A percentile compares a stretch with the other conserved stretches of the same genome.
Evolutionary conservation across 1,139 yeast species (phyloP).

Genomic region (Yamadazyma sp.): DNA sequence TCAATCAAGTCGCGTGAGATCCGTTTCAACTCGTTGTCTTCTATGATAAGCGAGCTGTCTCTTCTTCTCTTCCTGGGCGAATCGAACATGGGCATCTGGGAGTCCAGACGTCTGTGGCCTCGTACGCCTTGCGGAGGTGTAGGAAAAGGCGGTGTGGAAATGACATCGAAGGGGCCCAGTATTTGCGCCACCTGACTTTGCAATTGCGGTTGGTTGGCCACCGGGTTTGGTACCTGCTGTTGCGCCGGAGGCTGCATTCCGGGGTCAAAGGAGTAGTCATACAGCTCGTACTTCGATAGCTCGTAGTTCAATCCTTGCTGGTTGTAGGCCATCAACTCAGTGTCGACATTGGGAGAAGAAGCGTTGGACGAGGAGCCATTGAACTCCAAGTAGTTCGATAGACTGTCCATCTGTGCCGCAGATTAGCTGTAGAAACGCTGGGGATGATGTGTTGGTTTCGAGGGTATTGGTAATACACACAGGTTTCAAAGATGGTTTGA

Average conservation of each 20-base stretch:
- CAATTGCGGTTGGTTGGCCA: neutral
- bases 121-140: neutral
- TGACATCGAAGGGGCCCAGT: neutral
- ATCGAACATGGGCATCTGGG: slow-evolving; percentile 9
- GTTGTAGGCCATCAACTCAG: slow-evolving; percentile 8
- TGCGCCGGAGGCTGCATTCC: neutral
- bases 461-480: too few relatives aligned
- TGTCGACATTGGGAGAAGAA: slow-evolving; percentile 9
- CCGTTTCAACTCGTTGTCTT: slow-evolving; percentile 10
- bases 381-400: slow-evolving; percentile 8
- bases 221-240: neutral
- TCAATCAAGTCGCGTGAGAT: slow-evolving; percentile 9
- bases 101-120: slow-evolving; percentile 9
- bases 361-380: slow-evolving; percentile 7
- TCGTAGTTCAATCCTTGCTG: slow-evolving; percentile 12
- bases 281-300: slow-evolving; percentile 1
- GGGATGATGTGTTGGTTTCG: too few relatives aligned
- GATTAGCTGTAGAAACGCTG: too few relatives aligned
- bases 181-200: neutral
- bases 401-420: neutral
- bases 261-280: neutral
- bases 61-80: slow-evolving; percentile 10
- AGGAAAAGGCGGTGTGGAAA: neutral
- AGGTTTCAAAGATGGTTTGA: too few relatives aligned
- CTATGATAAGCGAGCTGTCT: slow-evolving; percentile 5